These are phyloP conservation scores for Aspergillus affinis DNA, from an alignment of 495 filamentous ascomycete species.

Conservation along the genomic window DNA sequence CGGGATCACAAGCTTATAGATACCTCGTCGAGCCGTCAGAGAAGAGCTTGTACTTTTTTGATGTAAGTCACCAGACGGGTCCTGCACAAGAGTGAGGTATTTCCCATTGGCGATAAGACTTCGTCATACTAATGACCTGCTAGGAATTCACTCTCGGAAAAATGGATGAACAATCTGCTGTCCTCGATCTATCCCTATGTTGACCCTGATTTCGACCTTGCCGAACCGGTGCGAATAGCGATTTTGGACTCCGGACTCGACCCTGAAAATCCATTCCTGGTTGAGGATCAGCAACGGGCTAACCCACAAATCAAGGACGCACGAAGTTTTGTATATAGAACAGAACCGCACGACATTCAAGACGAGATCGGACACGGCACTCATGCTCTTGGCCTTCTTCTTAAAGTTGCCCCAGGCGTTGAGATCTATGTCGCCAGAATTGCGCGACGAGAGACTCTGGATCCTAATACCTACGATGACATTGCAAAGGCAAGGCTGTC, in stretches of 20 bases:
- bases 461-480: constrained; percentile 23
- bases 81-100: constrained; percentile 27
- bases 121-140: constrained; percentile 18
- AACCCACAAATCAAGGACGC: constrained; percentile 28
- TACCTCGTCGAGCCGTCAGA: constrained; percentile 14
- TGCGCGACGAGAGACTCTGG: constrained; percentile 22
- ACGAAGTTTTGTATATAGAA: constrained; percentile 24
- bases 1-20: constrained; percentile 11
- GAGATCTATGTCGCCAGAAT: constrained; percentile 36
- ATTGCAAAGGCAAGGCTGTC: constrained; percentile 30
- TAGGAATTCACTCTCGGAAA: constrained; percentile 23
- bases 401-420: constrained; percentile 30
- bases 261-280: constrained; percentile 25
- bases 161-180: constrained; percentile 27
- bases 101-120: constrained; percentile 13
- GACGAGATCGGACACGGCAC: constrained; percentile 36
- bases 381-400: constrained; percentile 31
- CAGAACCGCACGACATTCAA: constrained; percentile 23
- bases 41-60: constrained; percentile 27
- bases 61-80: constrained; percentile 28
- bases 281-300: constrained; percentile 14
- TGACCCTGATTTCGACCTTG: constrained; percentile 17
- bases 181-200: constrained; percentile 22
- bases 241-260: constrained; percentile 35
- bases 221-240: constrained; percentile 31